These are phyloP conservation scores for Myriosclerotinia duriaeana DNA, from an alignment of 2,329 filamentous ascomycete species.

Conservation along the genomic window DNA sequence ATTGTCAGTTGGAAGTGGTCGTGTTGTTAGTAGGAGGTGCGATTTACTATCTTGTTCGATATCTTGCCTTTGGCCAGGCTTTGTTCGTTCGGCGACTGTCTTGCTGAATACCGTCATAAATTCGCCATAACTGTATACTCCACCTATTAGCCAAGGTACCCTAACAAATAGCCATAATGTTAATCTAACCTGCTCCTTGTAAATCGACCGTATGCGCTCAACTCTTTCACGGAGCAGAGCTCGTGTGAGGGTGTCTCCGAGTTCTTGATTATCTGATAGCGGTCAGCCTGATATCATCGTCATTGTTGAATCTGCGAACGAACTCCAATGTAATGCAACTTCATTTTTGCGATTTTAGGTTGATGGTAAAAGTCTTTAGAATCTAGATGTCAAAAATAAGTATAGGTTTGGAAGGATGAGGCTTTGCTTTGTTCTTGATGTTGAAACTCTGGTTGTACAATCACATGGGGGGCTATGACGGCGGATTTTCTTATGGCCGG, in stretches of 20 bases:
- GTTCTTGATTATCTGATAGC: conserved; percentile 73
- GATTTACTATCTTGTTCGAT: conserved; percentile 72
- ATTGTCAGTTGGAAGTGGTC: conserved; percentile 21
- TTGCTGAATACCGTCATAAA: conserved; percentile 85
- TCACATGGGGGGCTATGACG: conserved; percentile 18
- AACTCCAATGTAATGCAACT: conserved; percentile 86
- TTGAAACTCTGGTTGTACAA: conserved; percentile 12
- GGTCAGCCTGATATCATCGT: conserved; percentile 33
- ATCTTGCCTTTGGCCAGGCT: conserved; percentile 78
- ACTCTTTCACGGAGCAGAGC: conserved; percentile 73
- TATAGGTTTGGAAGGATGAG: conserved; percentile 4
- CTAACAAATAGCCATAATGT: not conserved
- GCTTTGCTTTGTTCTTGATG: conserved; percentile 22
- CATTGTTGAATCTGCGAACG: conserved; percentile 29
- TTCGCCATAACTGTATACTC: conserved; percentile 49
- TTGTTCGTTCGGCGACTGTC: conserved; percentile 82
- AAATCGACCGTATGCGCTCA: conserved; percentile 52
- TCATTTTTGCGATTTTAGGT: conserved; percentile 59
- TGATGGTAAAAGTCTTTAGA: not conserved
- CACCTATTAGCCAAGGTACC: not conserved
- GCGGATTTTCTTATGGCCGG: conserved; percentile 22
- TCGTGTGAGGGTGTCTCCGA: conserved; percentile 73
- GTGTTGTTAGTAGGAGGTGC: not conserved
- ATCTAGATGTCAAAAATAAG: not conserved
- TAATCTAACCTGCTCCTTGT: conserved; percentile 19